phyloP scores from a whole-genome alignment of 1,284 basidiomycete genomes.

The Heliocybe sulcata region DNA sequence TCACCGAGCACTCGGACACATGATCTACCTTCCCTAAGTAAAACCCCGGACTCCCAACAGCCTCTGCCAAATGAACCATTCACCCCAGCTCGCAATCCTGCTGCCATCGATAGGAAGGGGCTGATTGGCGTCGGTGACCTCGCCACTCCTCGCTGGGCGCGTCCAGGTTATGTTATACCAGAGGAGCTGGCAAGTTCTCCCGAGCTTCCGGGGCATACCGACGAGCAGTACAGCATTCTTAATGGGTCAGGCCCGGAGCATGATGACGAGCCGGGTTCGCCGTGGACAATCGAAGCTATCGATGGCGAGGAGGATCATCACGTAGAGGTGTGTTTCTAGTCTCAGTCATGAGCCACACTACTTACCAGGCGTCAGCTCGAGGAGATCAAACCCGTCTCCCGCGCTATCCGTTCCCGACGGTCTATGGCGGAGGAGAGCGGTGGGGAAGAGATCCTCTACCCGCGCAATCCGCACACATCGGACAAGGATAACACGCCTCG shows the following conservation, averaged over 20 bases:
- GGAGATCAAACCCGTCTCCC: constrained; percentile 34
- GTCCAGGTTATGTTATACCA: constrained; percentile 26
- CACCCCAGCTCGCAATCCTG: constrained; percentile 75
- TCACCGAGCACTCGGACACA: constrained; percentile 43
- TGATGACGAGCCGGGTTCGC: constrained; percentile 53
- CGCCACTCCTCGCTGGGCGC: constrained; percentile 92
- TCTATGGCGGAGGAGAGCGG: constrained; percentile 75
- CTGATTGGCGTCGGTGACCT: constrained; percentile 95
- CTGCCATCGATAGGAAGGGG: constrained; percentile 79
- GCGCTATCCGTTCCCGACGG: constrained; percentile 44
- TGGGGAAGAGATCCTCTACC: constrained; percentile 78
- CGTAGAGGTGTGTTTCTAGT: constrained; percentile 44
- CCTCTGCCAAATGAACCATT: constrained; percentile 37
- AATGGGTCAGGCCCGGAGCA: constrained; percentile 31
- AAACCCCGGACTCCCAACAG: constrained; percentile 34
- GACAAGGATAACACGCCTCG: constrained; percentile 15
- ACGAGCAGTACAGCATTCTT: constrained; percentile 31
- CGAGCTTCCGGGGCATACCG: constrained; percentile 6
- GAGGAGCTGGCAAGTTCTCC: constrained; percentile 32
- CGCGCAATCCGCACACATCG: constrained; percentile 44
- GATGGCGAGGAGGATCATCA: constrained; percentile 69
- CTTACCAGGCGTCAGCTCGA: constrained; percentile 19
- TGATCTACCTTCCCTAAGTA: constrained; percentile 16
- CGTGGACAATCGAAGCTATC: constrained; percentile 82
- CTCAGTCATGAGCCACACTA: constrained; percentile 7